Conservation (phyloP, 495 filamentous ascomycete species). For the Hypoxylon trugodes region DNA sequence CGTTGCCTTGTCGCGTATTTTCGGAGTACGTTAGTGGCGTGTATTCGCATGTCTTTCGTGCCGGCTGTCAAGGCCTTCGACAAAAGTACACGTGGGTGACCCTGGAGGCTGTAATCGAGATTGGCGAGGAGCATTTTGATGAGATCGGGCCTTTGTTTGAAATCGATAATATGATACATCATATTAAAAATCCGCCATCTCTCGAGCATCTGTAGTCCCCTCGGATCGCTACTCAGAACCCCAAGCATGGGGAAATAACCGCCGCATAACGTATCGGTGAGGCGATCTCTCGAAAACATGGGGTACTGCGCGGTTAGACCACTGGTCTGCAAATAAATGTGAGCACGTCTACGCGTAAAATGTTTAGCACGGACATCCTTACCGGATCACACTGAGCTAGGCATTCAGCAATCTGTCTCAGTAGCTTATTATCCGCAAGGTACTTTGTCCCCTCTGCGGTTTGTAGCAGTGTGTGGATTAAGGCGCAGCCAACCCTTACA, state of each 20-base stretch:
- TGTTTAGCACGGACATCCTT: constrained; percentile 35
- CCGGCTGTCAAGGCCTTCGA: constrained; percentile 93
- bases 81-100: constrained; percentile 88
- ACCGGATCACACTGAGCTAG: constrained; percentile 86
- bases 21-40: constrained; percentile 81
- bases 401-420: constrained; percentile 93
- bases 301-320: constrained; percentile 88
- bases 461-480: constrained; percentile 86
- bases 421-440: constrained; percentile 87
- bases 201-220: constrained; percentile 89
- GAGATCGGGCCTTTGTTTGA: constrained; percentile 87
- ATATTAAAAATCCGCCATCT: constrained; percentile 98
- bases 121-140: constrained; percentile 85
- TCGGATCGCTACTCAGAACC: constrained; percentile 78
- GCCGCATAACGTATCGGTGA: constrained; percentile 82
- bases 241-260: constrained; percentile 96
- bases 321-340: constrained; percentile 66
- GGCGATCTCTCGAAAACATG: constrained; percentile 83
- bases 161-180: constrained; percentile 97
- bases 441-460: constrained; percentile 84
- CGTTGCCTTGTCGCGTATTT: constrained; percentile 75
- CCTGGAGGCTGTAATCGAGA: constrained; percentile 86
- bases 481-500: constrained; percentile 83
- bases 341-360: constrained; percentile 15
- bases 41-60: constrained; percentile 88